Evolutionary conservation across 2,329 filamentous ascomycete species (phyloP), one percentile per base, ranked within the genome.

Genomic region (Fusarium sp.): DNA sequence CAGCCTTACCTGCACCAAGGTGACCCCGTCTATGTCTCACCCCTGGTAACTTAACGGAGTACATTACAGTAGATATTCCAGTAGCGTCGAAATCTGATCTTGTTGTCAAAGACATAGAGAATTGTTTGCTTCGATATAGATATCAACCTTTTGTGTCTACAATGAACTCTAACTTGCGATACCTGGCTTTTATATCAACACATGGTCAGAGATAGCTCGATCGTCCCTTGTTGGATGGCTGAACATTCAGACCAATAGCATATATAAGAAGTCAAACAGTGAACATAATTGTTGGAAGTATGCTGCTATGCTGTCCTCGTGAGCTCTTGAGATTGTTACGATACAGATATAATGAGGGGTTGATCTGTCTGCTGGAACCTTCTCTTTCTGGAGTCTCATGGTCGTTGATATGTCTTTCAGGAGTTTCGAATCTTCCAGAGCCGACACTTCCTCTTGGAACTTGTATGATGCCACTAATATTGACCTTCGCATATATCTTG

Each of bases 351-450:
- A n/a, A 25, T 37, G 14, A 37, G 47, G 47, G 47, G 2, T 49
- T 25, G 20, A 25, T 18, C 30, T 5, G 14, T 8, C n/a, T 49
- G 47, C 28, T 37, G 30, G 47, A 49, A 37, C 20, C 1, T 49
- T 8, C 30, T 49, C 30, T n/a, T 49, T n/a, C 20, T 34, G n/a
- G 28, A 2, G 28, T 18, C 27, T 48, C 46, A 37, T 13, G 13
- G 12, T 5, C 1, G 13, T 30, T 5, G 12, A 6, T 3, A 1
- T 30, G 28, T 1, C 0, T 30, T 30, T 7, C 1, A 30, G 47
- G 30, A 37, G 14, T 37, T 37, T 37, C 47, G 37, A 37, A 10
- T 50, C 14, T 21, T 34, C 20, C 21, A 50, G 25, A 50, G 37
- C 20, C 47, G 9, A 9, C 10, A 25, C 30, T 50, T 37, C 14